phyloP scores from a whole-genome alignment of 1,284 basidiomycete genomes.

The Rhizopogon parksii region DNA sequence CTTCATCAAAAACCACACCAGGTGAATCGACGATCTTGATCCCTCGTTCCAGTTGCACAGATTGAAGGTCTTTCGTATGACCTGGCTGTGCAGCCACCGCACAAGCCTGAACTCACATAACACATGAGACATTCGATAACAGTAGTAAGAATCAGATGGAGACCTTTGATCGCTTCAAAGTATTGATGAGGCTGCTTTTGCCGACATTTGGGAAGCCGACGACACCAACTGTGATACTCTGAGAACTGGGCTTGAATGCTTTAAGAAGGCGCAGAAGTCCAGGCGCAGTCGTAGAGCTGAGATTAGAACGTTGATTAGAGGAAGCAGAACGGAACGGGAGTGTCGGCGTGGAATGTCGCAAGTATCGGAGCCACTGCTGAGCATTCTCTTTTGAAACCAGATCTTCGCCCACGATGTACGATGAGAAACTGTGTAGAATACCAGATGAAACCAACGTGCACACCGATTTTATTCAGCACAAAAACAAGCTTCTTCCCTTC shows the following conservation, averaged over 20 bases:
- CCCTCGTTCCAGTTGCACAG: slow-evolving; percentile 87
- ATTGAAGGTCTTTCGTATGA: slow-evolving; percentile 93
- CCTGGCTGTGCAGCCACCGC: slow-evolving; percentile 94
- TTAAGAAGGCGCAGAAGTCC: slow-evolving; percentile 85
- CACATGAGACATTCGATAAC: slow-evolving; percentile 37
- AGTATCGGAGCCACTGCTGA: slow-evolving; percentile 83
- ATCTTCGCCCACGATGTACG: slow-evolving; percentile 42
- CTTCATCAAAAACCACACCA: slow-evolving; percentile 88
- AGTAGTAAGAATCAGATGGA: slow-evolving; percentile 40
- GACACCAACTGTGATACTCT: slow-evolving; percentile 85
- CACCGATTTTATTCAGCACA: slow-evolving; percentile 90
- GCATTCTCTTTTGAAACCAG: slow-evolving; percentile 87
- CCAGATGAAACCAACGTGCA: slow-evolving; percentile 23
- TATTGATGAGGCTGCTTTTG: slow-evolving; percentile 94
- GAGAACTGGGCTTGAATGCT: slow-evolving; percentile 73
- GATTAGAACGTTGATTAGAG: slow-evolving; percentile 72
- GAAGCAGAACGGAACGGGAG: slow-evolving; percentile 91
- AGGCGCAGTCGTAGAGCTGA: slow-evolving; percentile 73
- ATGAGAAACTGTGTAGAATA: background rate
- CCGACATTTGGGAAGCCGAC: slow-evolving; percentile 98
- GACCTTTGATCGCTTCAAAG: slow-evolving; percentile 84
- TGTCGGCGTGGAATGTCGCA: slow-evolving; percentile 89
- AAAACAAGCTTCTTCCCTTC: slow-evolving; percentile 88
- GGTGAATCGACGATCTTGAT: slow-evolving; percentile 93
- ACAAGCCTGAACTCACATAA: slow-evolving; percentile 53